Evolutionary conservation across 345 rosid genomes (phyloP).

Genomic region (Syzygium grande): DNA sequence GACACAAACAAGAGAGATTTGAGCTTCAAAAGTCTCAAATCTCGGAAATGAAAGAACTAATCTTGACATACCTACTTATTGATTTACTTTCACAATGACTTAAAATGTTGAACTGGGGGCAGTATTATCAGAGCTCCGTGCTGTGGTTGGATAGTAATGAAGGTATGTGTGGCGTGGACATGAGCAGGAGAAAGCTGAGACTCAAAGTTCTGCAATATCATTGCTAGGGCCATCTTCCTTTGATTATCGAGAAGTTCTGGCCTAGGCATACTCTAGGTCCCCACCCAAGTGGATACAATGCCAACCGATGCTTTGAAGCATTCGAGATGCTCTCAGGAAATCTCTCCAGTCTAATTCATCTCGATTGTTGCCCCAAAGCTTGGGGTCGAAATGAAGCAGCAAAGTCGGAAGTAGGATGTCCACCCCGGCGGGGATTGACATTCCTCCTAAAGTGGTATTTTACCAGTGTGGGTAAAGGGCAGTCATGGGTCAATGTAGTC

Average conservation of each 20-base stretch:
- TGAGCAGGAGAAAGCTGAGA: slow-evolving; percentile 42
- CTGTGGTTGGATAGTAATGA: slow-evolving; percentile 40
- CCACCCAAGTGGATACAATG: slow-evolving; percentile 23
- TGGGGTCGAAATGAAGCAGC: slow-evolving; percentile 15
- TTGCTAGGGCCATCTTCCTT: slow-evolving; percentile 39
- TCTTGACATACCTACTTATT: not conserved
- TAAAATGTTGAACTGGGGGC: slow-evolving; percentile 4
- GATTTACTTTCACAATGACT: not conserved
- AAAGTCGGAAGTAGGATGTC: slow-evolving; percentile 3
- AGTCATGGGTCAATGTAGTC: slow-evolving; percentile 18
- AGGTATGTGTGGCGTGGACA: slow-evolving; percentile 27
- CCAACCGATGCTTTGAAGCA: slow-evolving; percentile 13
- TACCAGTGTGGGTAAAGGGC: not conserved
- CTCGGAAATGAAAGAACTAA: not conserved
- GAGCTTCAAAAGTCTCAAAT: not conserved
- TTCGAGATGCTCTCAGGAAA: slow-evolving; percentile 22
- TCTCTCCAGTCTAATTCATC: slow-evolving; percentile 17
- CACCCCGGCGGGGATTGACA: slow-evolving; percentile 12
- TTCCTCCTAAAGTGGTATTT: slow-evolving; percentile 16
- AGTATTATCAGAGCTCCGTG: slow-evolving; percentile 35
- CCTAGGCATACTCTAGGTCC: slow-evolving; percentile 27
- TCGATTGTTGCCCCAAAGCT: slow-evolving; percentile 20
- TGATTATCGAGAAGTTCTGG: slow-evolving; percentile 26
- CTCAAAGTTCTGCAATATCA: slow-evolving; percentile 32
- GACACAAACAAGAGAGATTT: not conserved